Percentiles rank a stretch among this genome's conserved stretches.
Conservation (phyloP, 192 early-diverging fungal species). For the Podila epicladia region DNA sequence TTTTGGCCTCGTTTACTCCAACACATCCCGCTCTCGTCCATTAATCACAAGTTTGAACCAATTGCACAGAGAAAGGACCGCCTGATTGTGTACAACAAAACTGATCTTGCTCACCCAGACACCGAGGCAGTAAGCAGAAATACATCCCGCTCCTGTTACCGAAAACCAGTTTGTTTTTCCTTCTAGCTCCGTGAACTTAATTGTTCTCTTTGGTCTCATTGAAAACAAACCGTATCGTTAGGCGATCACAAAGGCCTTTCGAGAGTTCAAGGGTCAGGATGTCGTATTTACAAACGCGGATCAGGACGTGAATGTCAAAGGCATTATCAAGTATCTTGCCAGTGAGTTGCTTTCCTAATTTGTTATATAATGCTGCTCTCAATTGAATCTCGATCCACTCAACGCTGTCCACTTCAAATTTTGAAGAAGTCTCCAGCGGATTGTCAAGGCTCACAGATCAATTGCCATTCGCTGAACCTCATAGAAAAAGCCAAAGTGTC, state of each 20-base stretch:
- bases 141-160: neutral
- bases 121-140: slow-evolving; percentile 47
- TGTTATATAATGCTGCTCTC: neutral
- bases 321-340: slow-evolving; percentile 74
- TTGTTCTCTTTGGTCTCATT: no score
- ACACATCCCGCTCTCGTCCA: slow-evolving; percentile 87
- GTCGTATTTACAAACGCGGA: slow-evolving; percentile 75
- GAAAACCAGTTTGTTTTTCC: no score
- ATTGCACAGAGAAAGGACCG: slow-evolving; percentile 71
- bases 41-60: slow-evolving; percentile 84
- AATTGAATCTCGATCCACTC: no score
- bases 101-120: slow-evolving; percentile 82
- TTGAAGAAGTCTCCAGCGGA: no score
- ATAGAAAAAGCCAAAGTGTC: slow-evolving; percentile 51
- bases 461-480: no score
- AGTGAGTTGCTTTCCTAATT: slow-evolving; percentile 15
- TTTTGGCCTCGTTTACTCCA: slow-evolving; percentile 1
- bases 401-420: no score
- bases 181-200: neutral
- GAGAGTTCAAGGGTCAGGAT: slow-evolving; percentile 57
- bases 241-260: slow-evolving; percentile 50
- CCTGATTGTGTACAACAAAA: slow-evolving; percentile 93
- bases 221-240: neutral
- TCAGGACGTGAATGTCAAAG: slow-evolving; percentile 67
- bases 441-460: no score